A percentile compares a stretch with the other conserved stretches of the same genome.
Conservation (phyloP, 352 stramenopile genomes). For the Phytophthora citrophthora region DNA sequence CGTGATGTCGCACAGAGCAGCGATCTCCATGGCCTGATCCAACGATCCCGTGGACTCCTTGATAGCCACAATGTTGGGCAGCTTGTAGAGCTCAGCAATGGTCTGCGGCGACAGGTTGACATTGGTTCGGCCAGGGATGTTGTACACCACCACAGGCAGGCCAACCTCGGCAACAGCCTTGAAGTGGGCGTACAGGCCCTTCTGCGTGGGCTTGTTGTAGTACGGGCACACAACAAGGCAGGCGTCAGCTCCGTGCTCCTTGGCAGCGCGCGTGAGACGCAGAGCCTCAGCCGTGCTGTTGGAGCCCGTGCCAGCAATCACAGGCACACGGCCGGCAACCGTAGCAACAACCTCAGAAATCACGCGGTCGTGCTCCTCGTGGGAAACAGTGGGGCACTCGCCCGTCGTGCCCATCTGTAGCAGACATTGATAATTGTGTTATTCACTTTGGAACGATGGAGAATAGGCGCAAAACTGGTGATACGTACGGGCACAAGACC, state of each 20-base stretch:
- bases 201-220: conserved; percentile 99
- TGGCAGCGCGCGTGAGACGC: conserved; percentile 88
- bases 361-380: conserved; percentile 96
- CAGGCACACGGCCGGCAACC: conserved; percentile 83
- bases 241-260: conserved; percentile 94
- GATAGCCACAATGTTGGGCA: conserved; percentile 97
- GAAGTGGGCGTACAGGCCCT: conserved; percentile 95
- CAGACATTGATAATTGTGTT: background rate
- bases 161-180: conserved; percentile 87
- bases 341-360: conserved; percentile 92
- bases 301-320: conserved; percentile 96
- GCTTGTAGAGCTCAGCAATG: conserved; percentile 91
- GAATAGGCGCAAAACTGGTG: background rate
- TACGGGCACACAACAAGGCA: conserved; percentile 97
- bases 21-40: conserved; percentile 90
- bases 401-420: conserved; percentile 95
- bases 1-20: conserved; percentile 90
- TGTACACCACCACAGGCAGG: conserved; percentile 96
- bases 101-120: conserved; percentile 96
- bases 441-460: background rate
- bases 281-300: conserved; percentile 92
- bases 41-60: conserved; percentile 97
- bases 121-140: conserved; percentile 96
- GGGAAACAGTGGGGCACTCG: conserved; percentile 95
- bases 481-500: conserved; percentile 93